phyloP scores from a whole-genome alignment of 2,329 filamentous ascomycete species.

The Fusarium begoniae region DNA sequence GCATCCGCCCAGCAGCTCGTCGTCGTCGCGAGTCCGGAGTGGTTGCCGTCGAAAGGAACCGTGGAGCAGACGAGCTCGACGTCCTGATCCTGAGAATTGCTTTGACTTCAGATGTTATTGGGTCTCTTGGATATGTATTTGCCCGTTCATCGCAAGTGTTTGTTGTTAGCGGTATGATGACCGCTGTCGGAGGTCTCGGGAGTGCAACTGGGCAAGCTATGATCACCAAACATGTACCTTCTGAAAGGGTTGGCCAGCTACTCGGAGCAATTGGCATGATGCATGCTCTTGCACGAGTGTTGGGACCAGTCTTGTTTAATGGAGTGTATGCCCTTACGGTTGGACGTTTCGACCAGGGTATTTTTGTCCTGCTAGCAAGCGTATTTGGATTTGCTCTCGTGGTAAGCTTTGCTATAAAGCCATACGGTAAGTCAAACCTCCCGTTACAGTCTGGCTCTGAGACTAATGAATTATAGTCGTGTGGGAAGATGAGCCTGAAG shows the following conservation, averaged over 20 bases:
- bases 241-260: constrained; percentile 83
- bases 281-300: constrained; percentile 81
- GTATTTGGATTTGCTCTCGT: constrained; percentile 74
- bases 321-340: constrained; percentile 87
- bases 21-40: constrained; percentile 50
- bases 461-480: constrained; percentile 43
- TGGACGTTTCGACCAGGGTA: constrained; percentile 77
- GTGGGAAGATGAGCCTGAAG: constrained; percentile 44
- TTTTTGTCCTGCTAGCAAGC: constrained; percentile 78
- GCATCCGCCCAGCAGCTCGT: constrained; percentile 60
- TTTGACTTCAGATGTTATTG: constrained; percentile 78
- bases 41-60: constrained; percentile 58
- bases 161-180: constrained; percentile 74
- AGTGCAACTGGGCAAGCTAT: constrained; percentile 85
- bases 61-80: constrained; percentile 81
- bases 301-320: constrained; percentile 86
- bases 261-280: constrained; percentile 87
- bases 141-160: constrained; percentile 71
- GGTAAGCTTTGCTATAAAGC: constrained; percentile 75
- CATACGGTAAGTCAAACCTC: constrained; percentile 72
- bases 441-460: too few relatives aligned
- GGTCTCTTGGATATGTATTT: constrained; percentile 78
- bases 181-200: constrained; percentile 83
- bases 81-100: constrained; percentile 78
- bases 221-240: constrained; percentile 89